phyloP scores from a whole-genome alignment of 371 early-diverging fungal genomes.

The Syncephalis plumigaleata region DNA sequence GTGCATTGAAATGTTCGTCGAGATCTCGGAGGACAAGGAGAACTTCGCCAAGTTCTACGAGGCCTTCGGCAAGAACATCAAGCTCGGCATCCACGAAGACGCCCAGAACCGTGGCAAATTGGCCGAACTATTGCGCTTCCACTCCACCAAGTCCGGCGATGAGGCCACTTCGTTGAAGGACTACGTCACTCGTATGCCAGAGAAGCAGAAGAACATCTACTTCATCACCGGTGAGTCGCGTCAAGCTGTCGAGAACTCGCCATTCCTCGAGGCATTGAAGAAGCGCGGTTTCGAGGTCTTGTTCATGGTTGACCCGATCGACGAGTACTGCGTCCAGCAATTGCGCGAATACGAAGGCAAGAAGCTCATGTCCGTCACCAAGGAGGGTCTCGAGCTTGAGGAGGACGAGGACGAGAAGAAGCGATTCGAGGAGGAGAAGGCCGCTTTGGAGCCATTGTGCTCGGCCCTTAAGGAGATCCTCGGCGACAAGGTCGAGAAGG shows the following conservation, averaged over 20 bases:
- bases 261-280: conserved; percentile 96
- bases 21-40: conserved; percentile 80
- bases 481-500: conserved; percentile 97
- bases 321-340: conserved; percentile 94
- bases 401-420: conserved; percentile 94
- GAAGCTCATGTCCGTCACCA: conserved; percentile 93
- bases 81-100: conserved; percentile 88
- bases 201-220: conserved; percentile 77
- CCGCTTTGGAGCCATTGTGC: conserved; percentile 68
- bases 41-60: conserved; percentile 87
- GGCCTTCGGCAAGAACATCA: conserved; percentile 81
- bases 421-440: conserved; percentile 65
- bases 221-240: conserved; percentile 97
- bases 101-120: conserved; percentile 71
- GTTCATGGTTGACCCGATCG: conserved; percentile 89
- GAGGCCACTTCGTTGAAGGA: conserved; percentile 82
- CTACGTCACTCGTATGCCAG: conserved; percentile 76
- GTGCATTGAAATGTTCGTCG: conserved; percentile 79
- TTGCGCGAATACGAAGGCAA: conserved; percentile 98
- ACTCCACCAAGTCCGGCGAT: conserved; percentile 86
- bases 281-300: conserved; percentile 94
- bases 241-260: conserved; percentile 88
- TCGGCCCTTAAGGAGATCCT: conserved; percentile 77
- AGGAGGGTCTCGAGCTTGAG: conserved; percentile 97
- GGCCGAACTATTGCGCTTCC: conserved; percentile 76